A percentile compares a stretch with the other conserved stretches of the same genome.
These are phyloP conservation scores for Wickerhamiella azyma DNA, from an alignment of 805 yeast species.

Conservation along the genomic window DNA sequence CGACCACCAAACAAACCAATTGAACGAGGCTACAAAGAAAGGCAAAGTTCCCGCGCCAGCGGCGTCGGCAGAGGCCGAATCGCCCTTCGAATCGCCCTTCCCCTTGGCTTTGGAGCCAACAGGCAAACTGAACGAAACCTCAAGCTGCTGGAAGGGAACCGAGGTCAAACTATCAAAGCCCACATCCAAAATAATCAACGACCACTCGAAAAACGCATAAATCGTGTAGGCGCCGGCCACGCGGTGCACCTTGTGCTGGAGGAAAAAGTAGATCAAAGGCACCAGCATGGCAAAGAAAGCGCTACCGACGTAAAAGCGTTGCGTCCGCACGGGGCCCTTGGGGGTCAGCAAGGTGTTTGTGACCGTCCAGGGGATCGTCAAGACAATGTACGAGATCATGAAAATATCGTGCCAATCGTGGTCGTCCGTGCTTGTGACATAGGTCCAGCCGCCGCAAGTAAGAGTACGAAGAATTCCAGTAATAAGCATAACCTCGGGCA, in stretches of 20 bases:
- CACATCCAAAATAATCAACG: slow-evolving; percentile 67
- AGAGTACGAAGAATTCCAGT: slow-evolving; percentile 78
- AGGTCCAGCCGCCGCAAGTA: slow-evolving; percentile 98
- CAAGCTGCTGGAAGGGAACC: slow-evolving; percentile 52
- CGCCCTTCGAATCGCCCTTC: too few species aligned
- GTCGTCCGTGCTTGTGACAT: slow-evolving; percentile 91
- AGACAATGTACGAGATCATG: slow-evolving; percentile 78
- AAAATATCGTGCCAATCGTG: slow-evolving; percentile 93
- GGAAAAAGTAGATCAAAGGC: slow-evolving; percentile 78
- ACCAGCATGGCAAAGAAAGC: slow-evolving; percentile 57
- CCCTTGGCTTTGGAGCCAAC: neutral
- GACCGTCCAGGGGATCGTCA: slow-evolving; percentile 86
- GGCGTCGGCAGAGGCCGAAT: neutral
- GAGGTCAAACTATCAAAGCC: slow-evolving; percentile 73
- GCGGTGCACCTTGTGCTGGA: slow-evolving; percentile 81
- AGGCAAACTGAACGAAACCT: slow-evolving; percentile 26
- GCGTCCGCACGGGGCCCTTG: slow-evolving; percentile 32
- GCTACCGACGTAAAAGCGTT: slow-evolving; percentile 39
- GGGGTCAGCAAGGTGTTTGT: slow-evolving; percentile 43
- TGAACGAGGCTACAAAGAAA: slow-evolving; percentile 30
- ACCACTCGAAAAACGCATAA: slow-evolving; percentile 93
- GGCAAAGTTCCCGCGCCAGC: slow-evolving; percentile 10
- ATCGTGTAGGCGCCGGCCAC: slow-evolving; percentile 90
- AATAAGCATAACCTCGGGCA: slow-evolving; percentile 26
- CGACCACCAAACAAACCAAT: slow-evolving; percentile 77